phyloP scores from a whole-genome alignment of 352 stramenopile genomes.

The Blastocystis sp. region DNA sequence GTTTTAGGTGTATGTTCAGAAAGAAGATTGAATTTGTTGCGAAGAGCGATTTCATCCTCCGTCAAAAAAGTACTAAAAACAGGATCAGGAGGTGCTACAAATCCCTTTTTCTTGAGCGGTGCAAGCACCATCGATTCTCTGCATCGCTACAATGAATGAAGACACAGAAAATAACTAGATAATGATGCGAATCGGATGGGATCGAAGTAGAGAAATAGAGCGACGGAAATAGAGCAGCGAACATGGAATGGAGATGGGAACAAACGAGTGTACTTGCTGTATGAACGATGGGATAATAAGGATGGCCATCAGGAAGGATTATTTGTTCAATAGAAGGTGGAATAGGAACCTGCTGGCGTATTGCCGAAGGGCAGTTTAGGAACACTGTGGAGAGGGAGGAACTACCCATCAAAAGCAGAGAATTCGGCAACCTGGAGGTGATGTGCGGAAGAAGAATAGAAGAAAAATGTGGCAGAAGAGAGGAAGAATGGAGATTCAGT shows the following conservation, averaged over 20 bases:
- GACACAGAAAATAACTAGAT: background rate
- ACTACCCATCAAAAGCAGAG: background rate
- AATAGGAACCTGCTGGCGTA: background rate
- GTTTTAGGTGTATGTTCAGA: background rate
- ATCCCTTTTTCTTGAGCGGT: background rate
- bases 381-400: background rate
- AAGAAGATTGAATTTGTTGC: background rate
- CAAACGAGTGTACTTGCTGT: background rate
- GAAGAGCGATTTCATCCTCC: background rate
- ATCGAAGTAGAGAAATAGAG: background rate
- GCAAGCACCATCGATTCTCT: background rate
- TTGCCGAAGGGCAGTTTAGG: background rate
- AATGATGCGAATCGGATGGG: background rate
- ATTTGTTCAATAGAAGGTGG: background rate
- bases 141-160: background rate
- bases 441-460: background rate
- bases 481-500: background rate
- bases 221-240: background rate
- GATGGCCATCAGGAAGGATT: background rate
- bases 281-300: background rate
- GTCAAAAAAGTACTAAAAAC: background rate
- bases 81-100: background rate
- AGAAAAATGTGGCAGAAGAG: background rate
- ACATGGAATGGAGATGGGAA: background rate
- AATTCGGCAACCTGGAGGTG: background rate